Base-by-base conservation (phyloP, 2,329 filamentous ascomycete genomes). In the Thermomyces lanuginosus region DNA sequence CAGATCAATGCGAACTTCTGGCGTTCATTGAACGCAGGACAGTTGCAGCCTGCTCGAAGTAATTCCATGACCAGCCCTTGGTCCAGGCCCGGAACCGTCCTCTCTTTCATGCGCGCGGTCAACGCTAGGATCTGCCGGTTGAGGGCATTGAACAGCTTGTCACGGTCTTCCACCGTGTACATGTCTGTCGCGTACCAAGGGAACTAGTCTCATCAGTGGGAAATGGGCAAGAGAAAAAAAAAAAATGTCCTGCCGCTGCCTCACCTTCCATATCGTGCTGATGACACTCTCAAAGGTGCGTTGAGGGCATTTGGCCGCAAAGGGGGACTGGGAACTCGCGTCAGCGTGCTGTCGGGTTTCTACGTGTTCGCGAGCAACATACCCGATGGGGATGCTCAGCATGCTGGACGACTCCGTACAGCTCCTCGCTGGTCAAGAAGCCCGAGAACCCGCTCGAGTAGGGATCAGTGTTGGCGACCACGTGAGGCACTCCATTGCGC, bases 81-180 rank as follows among this genome's bases (percentile, higher is more conserved):
- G 27, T 55, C 49, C 22, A 61, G 44, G 3, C 55, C 55, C 26
- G 58, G 45, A 2, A 41, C 46, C 11, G 43, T 41, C 5, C 33
- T 29, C 18, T 37, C 40, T 55, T 71, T 58, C 26, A 76, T 55
- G 22, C 69, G 61, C 37, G 77, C 76, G 36, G 69, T 69, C 44
- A 86, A 64, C 41, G 82, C 73, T 28, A 63, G 64, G 45, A 86
- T 72, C 46, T 75, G 73, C 14, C 63, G 63, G 28, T 40, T 41
- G 27, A 42, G 43, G 18, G 52, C 41, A 8, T 55, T 44, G 42
- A 58, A 64, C 15, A 68, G 38, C 6, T 43, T 34, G 29, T 60
- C 56, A 24, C 61, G 60, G 31, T 64, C 57, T 21, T 47, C 42
- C 12, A 68, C 40, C 1, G 52, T 60, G 40, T 65, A 61, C 32